These are phyloP conservation scores for Fusarium mangiferae DNA, from an alignment of 2,329 filamentous ascomycete genomes.

Conservation along the genomic window DNA sequence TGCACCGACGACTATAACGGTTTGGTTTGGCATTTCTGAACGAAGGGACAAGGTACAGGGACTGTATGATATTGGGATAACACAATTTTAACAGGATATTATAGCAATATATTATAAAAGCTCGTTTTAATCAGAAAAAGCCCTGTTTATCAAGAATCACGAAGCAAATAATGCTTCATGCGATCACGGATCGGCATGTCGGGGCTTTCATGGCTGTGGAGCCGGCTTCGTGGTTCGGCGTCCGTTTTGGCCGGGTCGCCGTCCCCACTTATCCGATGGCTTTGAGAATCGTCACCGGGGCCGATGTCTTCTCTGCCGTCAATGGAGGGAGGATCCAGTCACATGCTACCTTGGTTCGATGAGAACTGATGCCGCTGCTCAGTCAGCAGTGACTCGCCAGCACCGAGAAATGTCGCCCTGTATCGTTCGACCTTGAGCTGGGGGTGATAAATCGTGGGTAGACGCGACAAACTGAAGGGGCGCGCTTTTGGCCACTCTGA, in stretches of 20 bases:
- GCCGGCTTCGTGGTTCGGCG: background rate
- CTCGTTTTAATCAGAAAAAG: accelerated
- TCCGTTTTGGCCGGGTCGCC: background rate
- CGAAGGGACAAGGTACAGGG: too few species aligned
- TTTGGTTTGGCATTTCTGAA: background rate
- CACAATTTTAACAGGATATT: accelerated
- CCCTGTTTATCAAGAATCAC: background rate
- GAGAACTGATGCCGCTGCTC: accelerated
- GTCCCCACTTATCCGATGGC: background rate
- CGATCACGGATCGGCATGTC: background rate
- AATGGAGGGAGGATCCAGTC: background rate
- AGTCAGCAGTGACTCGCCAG: accelerated
- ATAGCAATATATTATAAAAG: accelerated
- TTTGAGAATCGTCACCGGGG: background rate
- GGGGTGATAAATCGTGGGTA: too few species aligned
- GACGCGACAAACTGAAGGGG: background rate
- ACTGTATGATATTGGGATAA: background rate
- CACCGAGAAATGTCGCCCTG: accelerated
- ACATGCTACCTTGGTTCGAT: background rate
- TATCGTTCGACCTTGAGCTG: background rate
- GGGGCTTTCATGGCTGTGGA: background rate
- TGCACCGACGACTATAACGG: background rate
- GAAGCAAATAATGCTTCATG: background rate
- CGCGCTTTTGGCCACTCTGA: background rate
- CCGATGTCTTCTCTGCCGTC: background rate